Evolutionary conservation across 495 filamentous ascomycete genomes (phyloP).

Genomic region (Hypoxylon fragiforme): DNA sequence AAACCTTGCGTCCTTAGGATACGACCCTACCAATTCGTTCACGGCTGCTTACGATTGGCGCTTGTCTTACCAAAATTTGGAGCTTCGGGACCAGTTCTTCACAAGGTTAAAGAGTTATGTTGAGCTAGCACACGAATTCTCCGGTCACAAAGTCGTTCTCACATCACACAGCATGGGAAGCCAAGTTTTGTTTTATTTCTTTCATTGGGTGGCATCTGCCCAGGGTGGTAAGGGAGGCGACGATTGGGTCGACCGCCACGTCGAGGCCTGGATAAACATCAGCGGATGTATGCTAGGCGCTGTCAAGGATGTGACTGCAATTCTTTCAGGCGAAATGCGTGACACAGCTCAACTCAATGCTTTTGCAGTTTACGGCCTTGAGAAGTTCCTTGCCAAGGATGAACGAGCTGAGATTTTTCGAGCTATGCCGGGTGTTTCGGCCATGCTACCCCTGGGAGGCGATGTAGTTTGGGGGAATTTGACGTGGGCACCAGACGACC

Average conservation of each 20-base stretch:
- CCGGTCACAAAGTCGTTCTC: slow-evolving; percentile 79
- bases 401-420: slow-evolving; percentile 94
- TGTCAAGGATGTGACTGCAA: slow-evolving; percentile 85
- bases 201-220: slow-evolving; percentile 91
- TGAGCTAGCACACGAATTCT: slow-evolving; percentile 71
- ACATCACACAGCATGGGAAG: slow-evolving; percentile 96
- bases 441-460: slow-evolving; percentile 96
- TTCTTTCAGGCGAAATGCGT: slow-evolving; percentile 95
- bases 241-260: slow-evolving; percentile 85
- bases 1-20: slow-evolving; percentile 92
- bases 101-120: slow-evolving; percentile 86
- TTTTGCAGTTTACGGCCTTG: slow-evolving; percentile 96
- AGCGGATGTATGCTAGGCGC: slow-evolving; percentile 97
- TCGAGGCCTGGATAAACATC: slow-evolving; percentile 97
- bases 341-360: slow-evolving; percentile 96
- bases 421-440: slow-evolving; percentile 93
- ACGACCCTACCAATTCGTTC: slow-evolving; percentile 94
- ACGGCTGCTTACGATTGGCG: slow-evolving; percentile 98
- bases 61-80: slow-evolving; percentile 87
- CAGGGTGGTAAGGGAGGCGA: slow-evolving; percentile 79
- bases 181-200: slow-evolving; percentile 94
- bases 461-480: slow-evolving; percentile 91
- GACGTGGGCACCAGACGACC: slow-evolving; percentile 88
- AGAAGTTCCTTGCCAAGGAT: slow-evolving; percentile 88
- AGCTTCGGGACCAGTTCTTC: slow-evolving; percentile 91